A percentile compares a stretch with the other conserved stretches of the same genome.
Evolutionary conservation across 208 protist species (phyloP).

Genomic region (Herpetomonas tarakana): DNA sequence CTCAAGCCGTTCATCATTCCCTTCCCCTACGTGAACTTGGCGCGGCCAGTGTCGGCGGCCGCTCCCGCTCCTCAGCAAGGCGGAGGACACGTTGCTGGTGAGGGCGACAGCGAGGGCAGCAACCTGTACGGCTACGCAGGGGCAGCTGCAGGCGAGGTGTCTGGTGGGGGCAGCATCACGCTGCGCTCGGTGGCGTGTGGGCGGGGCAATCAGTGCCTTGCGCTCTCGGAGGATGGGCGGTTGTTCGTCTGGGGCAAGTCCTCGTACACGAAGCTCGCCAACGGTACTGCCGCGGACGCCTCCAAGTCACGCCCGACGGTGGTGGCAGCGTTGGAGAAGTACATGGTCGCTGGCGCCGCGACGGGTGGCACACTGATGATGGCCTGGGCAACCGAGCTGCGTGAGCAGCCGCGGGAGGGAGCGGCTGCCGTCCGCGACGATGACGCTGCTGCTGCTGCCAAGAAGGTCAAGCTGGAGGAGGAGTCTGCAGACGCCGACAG

Average conservation of each 20-base stretch:
- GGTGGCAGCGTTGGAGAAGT: constrained; percentile 34
- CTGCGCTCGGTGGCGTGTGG: constrained; percentile 43
- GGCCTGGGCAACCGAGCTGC: constrained; percentile 26
- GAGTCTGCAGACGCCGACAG: no score
- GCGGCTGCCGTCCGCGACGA: neutral
- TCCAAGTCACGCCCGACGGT: constrained; percentile 17
- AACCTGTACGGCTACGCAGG: neutral
- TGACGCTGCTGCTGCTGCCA: neutral
- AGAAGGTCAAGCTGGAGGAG: constrained; percentile 1
- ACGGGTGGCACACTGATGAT: constrained; percentile 58
- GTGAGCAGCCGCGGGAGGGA: constrained; percentile 1
- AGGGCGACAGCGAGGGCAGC: neutral
- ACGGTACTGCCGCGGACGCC: constrained; percentile 36
- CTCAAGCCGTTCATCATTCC: constrained; percentile 44
- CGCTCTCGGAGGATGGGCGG: constrained; percentile 30
- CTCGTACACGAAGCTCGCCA: constrained; percentile 43
- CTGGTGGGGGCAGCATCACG: constrained; percentile 3
- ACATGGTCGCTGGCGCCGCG: constrained; percentile 27
- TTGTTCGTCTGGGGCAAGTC: constrained; percentile 83
- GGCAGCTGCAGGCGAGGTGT: neutral
- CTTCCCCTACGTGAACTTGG: constrained; percentile 11
- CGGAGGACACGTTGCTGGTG: no score
- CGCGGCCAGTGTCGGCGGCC: neutral
- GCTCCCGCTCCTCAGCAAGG: neutral
- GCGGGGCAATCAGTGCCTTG: constrained; percentile 39